These are phyloP conservation scores for Colletotrichum sojae DNA, from an alignment of 2,329 filamentous ascomycete genomes.

Conservation along the genomic window DNA sequence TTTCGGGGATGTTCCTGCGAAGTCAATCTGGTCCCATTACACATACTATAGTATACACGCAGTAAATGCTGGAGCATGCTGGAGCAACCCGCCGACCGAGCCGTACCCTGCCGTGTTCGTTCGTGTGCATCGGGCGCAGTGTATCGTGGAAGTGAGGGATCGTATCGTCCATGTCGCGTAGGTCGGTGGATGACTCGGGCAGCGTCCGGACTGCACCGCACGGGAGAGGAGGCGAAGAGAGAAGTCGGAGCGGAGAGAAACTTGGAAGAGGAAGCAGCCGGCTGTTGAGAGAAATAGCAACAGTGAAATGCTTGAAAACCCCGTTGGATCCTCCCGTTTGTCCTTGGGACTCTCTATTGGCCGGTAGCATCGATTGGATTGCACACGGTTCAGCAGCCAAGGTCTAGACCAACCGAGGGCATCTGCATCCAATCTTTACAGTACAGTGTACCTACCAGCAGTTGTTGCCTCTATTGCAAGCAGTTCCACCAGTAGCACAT, in stretches of 20 bases:
- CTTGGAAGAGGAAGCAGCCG: neutral
- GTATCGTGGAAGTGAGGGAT: neutral
- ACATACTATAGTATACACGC: too few relatives aligned
- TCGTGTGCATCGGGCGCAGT: neutral
- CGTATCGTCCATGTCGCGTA: neutral
- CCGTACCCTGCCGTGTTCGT: neutral
- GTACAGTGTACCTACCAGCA: too few relatives aligned
- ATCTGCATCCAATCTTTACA: too few relatives aligned
- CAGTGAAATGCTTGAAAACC: too few relatives aligned
- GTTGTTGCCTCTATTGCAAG: too few relatives aligned
- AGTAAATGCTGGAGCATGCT: neutral
- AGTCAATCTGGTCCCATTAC: neutral
- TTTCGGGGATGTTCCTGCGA: conserved; percentile 2
- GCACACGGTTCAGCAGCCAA: too few relatives aligned
- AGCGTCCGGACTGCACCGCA: neutral
- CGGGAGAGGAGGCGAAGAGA: neutral
- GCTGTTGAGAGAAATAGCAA: neutral
- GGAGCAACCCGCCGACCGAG: neutral
- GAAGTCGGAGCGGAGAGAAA: neutral
- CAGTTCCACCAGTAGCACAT: too few relatives aligned
- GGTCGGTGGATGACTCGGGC: conserved; percentile 11
- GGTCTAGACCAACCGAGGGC: too few relatives aligned
- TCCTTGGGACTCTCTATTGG: neutral
- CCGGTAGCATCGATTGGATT: too few relatives aligned
- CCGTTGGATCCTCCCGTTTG: neutral